Percentiles rank a stretch among this genome's conserved stretches.
These are phyloP conservation scores for Tricholoma terreum DNA, from an alignment of 768 basidiomycete species.

Conservation along the genomic window DNA sequence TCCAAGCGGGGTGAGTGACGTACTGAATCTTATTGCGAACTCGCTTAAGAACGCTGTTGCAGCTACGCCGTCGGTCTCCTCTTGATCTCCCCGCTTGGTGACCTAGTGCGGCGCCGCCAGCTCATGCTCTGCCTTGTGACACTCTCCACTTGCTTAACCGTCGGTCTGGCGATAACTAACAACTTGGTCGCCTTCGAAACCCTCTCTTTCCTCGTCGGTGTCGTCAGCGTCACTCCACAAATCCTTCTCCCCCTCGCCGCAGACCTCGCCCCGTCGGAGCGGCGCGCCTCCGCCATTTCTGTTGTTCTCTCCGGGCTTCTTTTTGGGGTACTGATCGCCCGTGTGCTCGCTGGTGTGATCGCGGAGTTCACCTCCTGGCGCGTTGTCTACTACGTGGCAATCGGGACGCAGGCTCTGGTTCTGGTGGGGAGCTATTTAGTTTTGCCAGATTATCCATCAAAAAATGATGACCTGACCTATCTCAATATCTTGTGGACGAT, in stretches of 20 bases:
- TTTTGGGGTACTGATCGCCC: constrained; percentile 70
- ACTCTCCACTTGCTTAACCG: constrained; percentile 54
- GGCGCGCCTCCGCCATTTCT: constrained; percentile 71
- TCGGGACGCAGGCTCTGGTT: constrained; percentile 64
- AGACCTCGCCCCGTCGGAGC: constrained; percentile 74
- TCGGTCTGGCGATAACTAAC: constrained; percentile 66
- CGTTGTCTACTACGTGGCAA: constrained; percentile 74
- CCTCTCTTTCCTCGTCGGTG: constrained; percentile 69
- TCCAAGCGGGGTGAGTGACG: constrained; percentile 58
- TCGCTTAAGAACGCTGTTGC: constrained; percentile 1
- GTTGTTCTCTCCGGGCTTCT: constrained; percentile 68
- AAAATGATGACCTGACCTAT: constrained; percentile 64
- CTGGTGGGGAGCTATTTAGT: constrained; percentile 56
- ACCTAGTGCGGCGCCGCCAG: constrained; percentile 73
- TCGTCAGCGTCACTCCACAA: constrained; percentile 70
- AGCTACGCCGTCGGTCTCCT: constrained; percentile 75
- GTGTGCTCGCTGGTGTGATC: constrained; percentile 74
- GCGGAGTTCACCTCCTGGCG: constrained; percentile 70
- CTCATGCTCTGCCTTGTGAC: constrained; percentile 60
- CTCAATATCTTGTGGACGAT: constrained; percentile 69
- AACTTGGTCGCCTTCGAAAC: constrained; percentile 59
- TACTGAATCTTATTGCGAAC: background rate
- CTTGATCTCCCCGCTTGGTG: constrained; percentile 78
- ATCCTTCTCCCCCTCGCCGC: constrained; percentile 77
- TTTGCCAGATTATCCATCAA: constrained; percentile 84